Evolutionary conservation across 176 grass and related monocot species (phyloP).

Genomic region (Oryza australiensis): DNA sequence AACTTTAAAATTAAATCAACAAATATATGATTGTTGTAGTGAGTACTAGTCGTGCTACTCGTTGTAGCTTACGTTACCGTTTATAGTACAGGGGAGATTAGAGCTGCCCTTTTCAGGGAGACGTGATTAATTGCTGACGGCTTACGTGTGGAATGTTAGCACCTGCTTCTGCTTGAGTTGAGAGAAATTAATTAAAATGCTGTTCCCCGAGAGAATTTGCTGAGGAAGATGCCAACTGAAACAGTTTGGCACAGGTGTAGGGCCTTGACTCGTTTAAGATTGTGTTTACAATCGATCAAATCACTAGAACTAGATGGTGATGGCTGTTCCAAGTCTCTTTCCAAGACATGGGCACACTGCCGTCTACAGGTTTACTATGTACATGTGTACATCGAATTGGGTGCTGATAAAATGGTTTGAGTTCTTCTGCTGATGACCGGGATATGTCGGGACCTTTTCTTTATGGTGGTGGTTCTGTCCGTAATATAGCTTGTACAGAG

Average conservation of each 20-base stretch:
- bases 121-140: conserved; percentile 6
- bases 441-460: conserved; percentile 2
- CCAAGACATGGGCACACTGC: neutral
- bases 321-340: neutral
- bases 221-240: conserved; percentile 16
- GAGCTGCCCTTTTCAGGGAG: neutral
- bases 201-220: neutral
- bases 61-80: neutral
- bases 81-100: neutral
- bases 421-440: neutral
- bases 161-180: neutral
- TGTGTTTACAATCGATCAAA: neutral
- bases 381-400: neutral
- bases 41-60: neutral
- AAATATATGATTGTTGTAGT: neutral
- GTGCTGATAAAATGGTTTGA: neutral
- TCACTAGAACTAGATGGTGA: neutral
- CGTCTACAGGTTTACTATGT: neutral
- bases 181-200: neutral
- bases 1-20: too few relatives aligned
- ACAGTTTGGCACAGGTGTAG: neutral
- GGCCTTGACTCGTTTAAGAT: neutral
- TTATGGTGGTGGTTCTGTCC: neutral
- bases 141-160: conserved; percentile 13
- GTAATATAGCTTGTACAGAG: neutral